phyloP scores from a whole-genome alignment of 768 basidiomycete species.

The Boletus rubropictus region DNA sequence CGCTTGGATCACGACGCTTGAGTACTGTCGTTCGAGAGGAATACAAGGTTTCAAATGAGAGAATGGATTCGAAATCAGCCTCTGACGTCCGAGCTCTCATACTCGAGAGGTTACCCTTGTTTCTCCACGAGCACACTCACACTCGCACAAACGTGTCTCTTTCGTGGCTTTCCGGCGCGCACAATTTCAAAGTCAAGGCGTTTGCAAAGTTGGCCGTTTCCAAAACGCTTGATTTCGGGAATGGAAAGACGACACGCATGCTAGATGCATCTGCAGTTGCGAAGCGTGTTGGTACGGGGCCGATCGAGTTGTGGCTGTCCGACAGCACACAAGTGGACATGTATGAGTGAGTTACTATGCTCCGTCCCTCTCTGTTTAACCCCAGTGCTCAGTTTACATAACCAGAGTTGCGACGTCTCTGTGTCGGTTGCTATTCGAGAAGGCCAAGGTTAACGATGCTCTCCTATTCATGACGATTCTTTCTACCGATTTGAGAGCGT shows the following conservation, averaged over 20 bases:
- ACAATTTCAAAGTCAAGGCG: slow-evolving; percentile 65
- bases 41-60: slow-evolving; percentile 54
- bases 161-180: slow-evolving; percentile 56
- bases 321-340: slow-evolving; percentile 74
- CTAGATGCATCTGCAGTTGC: slow-evolving; percentile 76
- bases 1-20: slow-evolving; percentile 70
- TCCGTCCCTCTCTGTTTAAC: background rate
- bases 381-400: slow-evolving; percentile 1
- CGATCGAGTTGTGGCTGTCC: slow-evolving; percentile 76
- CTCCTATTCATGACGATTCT: slow-evolving; percentile 91
- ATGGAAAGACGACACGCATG: slow-evolving; percentile 42
- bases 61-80: slow-evolving; percentile 43
- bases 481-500: slow-evolving; percentile 77
- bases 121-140: slow-evolving; percentile 84
- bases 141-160: slow-evolving; percentile 54
- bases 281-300: slow-evolving; percentile 43
- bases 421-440: slow-evolving; percentile 72
- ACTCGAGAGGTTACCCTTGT: slow-evolving; percentile 81
- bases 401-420: slow-evolving; percentile 78
- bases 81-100: slow-evolving; percentile 55
- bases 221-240: slow-evolving; percentile 54
- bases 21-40: slow-evolving; percentile 73
- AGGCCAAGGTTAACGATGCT: slow-evolving; percentile 79
- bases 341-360: slow-evolving; percentile 70
- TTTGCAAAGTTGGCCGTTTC: slow-evolving; percentile 60